Evolutionary conservation across 176 grass and related monocot genomes (phyloP).

Genomic region (Aegilops speltoides): DNA sequence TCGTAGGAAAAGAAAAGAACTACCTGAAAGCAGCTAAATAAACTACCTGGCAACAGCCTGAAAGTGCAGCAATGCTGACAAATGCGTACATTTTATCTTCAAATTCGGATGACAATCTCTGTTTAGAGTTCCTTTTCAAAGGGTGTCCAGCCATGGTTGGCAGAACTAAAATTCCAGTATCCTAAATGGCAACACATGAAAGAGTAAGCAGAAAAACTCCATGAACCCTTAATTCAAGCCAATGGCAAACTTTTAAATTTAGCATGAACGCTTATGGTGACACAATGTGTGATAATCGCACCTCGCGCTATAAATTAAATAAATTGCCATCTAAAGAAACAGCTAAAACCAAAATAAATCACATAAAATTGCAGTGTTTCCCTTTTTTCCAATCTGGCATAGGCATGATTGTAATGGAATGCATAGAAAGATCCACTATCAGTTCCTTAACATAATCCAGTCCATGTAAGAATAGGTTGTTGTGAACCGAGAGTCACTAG

Average conservation of each 20-base stretch:
- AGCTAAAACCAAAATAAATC: not conserved
- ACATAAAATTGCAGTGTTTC: not conserved
- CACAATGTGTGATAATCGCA: not conserved
- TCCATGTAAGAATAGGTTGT: not conserved
- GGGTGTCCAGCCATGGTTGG: constrained; percentile 84
- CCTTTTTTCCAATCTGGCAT: constrained; percentile 1
- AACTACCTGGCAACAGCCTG: constrained; percentile 92
- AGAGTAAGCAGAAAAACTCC: constrained; percentile 12
- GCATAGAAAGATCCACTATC: not conserved
- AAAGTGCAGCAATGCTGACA: constrained; percentile 78
- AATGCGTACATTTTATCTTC: constrained; percentile 73
- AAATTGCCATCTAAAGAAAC: constrained; percentile 8
- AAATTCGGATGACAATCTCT: constrained; percentile 67
- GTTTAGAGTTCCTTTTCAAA: constrained; percentile 67
- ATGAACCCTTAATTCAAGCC: not conserved
- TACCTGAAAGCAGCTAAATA: constrained; percentile 12
- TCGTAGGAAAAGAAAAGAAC: not conserved
- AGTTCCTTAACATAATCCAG: constrained; percentile 7
- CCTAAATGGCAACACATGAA: constrained; percentile 48
- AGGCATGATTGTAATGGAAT: not conserved
- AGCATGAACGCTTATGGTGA: not conserved
- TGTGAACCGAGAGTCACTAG: not conserved
- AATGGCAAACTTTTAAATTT: constrained; percentile 26
- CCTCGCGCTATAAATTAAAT: not conserved
- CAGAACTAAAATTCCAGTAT: constrained; percentile 86